Evolutionary conservation across 2,329 filamentous ascomycete species (phyloP).

Genomic region (Neodidymelliopsis sp.): DNA sequence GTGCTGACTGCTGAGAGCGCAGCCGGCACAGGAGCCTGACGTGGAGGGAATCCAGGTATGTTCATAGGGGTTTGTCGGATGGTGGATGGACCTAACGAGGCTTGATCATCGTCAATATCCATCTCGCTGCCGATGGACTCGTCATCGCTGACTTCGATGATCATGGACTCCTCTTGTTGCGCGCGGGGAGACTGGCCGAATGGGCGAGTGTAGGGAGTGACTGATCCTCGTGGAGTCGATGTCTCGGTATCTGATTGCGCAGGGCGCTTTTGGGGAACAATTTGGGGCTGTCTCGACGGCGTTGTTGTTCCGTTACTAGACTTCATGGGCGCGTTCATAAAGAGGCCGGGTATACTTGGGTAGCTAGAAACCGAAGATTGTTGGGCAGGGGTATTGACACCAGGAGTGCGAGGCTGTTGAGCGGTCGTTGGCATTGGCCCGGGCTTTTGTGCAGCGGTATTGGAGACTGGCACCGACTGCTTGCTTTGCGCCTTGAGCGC

Average conservation of each 20-base stretch:
- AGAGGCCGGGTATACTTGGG: constrained; percentile 61
- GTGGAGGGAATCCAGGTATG: constrained; percentile 36
- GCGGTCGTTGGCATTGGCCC: neutral
- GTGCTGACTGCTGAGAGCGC: constrained; percentile 39
- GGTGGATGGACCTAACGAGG: constrained; percentile 33
- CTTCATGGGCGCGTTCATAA: constrained; percentile 51
- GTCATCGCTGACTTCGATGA: constrained; percentile 87
- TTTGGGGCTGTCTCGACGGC: constrained; percentile 14
- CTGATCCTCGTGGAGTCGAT: constrained; percentile 40
- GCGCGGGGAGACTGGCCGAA: constrained; percentile 63
- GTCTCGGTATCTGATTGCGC: constrained; percentile 74
- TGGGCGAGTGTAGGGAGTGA: constrained; percentile 62
- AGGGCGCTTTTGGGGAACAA: constrained; percentile 60
- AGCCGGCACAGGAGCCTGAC: constrained; percentile 31
- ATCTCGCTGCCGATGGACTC: constrained; percentile 68
- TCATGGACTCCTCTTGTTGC: constrained; percentile 66
- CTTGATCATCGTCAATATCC: constrained; percentile 67
- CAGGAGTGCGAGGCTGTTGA: constrained; percentile 10
- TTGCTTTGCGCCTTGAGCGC: constrained; percentile 54
- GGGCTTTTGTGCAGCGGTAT: constrained; percentile 14
- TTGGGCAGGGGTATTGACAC: constrained; percentile 4
- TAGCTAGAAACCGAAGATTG: constrained; percentile 28
- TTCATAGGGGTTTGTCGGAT: constrained; percentile 23
- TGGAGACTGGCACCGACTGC: constrained; percentile 16
- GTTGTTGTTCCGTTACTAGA: constrained; percentile 11